Base-by-base conservation (phyloP, 805 yeast genomes). In the Hanseniaspora taiwanica region DNA sequence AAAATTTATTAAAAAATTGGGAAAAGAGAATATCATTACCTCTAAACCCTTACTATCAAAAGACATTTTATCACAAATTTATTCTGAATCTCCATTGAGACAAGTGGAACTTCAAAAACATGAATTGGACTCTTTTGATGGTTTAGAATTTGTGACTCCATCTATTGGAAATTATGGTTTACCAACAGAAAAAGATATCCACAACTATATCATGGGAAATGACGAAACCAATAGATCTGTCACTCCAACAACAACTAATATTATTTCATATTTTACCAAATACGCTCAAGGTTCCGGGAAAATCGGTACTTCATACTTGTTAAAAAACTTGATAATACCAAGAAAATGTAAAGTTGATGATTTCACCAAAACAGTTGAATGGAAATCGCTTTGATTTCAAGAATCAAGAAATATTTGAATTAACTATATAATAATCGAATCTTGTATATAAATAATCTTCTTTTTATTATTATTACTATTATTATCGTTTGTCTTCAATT, bases 131-230 rank as follows among this genome's bases (percentile, higher is more conserved):
- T 13, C 27, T 16, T 23, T 36, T 29, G 33, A n/a, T 17, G 36
- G 13, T 38, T 46, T 23, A 27, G 36, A 39, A 43, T 42, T 23
- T 44, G 42, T 25, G 36, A 37, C 17, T 17, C 18, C 74, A 74
- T 48, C 85, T 86, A 27, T 73, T 66, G 33, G 14, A 63, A 63
- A 72, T 52, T 80, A 75, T 69, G 95, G 94, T 23, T 68, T 91
- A 48, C 97, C 97, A 39, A 65, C 74, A 10, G 84, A 81, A 59
- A 46, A 56, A 27, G 81, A 76, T 44, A 68, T 89, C 42, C 71
- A 70, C 51, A 64, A 65, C 38, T 83, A 71, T 58, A 74, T 87
- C 41, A 73, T 74, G 23, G 93, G 94, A 16, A 68, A 69, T 42
- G 83, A 76, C 55, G 76, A 75, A 19, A 61, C 75, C n/a, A 68